Evolutionary conservation across 306 rosid species (phyloP).

Genomic region (Ziziphus jujuba): DNA sequence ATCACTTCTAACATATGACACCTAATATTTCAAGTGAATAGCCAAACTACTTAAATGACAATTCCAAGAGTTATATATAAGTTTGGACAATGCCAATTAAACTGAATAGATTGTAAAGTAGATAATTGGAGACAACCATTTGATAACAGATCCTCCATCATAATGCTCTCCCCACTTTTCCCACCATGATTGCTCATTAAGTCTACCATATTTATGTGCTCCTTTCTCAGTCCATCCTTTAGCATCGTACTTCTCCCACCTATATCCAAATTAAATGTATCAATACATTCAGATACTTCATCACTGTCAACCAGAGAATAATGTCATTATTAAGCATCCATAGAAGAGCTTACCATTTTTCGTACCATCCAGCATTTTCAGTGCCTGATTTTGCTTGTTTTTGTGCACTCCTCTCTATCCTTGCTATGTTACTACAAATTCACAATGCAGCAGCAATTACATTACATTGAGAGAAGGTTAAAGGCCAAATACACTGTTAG

Average conservation of each 20-base stretch:
- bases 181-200: constrained; percentile 99
- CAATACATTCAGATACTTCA: constrained; percentile 4
- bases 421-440: constrained; percentile 77
- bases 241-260: constrained; percentile 99
- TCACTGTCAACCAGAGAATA: neutral
- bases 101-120: constrained; percentile 10
- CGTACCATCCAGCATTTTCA: constrained; percentile 98
- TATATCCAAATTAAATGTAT: constrained; percentile 38
- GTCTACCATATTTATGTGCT: constrained; percentile 94
- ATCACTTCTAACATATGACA: neutral
- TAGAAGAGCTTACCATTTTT: constrained; percentile 73
- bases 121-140: constrained; percentile 62
- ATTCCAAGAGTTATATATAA: neutral
- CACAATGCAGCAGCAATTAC: constrained; percentile 28
- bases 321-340: neutral
- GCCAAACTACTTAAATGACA: neutral
- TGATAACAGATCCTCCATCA: constrained; percentile 97
- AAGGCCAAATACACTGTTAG: neutral
- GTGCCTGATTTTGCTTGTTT: constrained; percentile 96
- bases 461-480: constrained; percentile 9
- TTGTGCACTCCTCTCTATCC: constrained; percentile 97
- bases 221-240: constrained; percentile 99
- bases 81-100: constrained; percentile 8
- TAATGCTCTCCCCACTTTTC: constrained; percentile 99
- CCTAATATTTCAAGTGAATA: neutral